Evolutionary conservation across 2,329 filamentous ascomycete species (phyloP).

Genomic region (Westerdykella ornata): DNA sequence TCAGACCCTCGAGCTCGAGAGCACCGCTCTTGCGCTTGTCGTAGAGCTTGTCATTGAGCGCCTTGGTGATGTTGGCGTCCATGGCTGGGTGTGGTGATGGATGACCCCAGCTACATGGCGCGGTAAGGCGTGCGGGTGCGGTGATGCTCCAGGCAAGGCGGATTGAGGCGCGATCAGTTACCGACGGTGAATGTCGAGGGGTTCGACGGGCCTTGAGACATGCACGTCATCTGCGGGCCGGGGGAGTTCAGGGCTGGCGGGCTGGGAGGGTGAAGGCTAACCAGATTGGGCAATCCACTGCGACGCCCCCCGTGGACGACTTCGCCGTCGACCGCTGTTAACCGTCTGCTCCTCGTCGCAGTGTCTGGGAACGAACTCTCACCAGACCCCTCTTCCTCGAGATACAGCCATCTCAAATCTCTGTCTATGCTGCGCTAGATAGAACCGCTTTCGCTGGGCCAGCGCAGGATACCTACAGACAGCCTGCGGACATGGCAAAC

Average conservation of each 20-base stretch:
- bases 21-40: constrained; percentile 96
- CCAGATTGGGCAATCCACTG: too few species aligned
- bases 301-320: too few species aligned
- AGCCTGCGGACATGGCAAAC: too few species aligned
- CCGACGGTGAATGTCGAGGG: constrained; percentile 1
- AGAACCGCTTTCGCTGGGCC: too few species aligned
- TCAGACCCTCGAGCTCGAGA: constrained; percentile 84
- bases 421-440: too few species aligned
- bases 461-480: too few species aligned
- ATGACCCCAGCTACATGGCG: constrained; percentile 22
- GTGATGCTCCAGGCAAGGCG: background rate
- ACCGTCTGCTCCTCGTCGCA: too few species aligned
- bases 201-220: constrained; percentile 1
- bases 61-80: constrained; percentile 83
- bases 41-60: constrained; percentile 96
- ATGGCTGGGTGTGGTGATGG: constrained; percentile 45
- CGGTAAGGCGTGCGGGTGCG: constrained; percentile 1
- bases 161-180: background rate
- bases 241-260: background rate
- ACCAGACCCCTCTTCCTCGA: too few species aligned
- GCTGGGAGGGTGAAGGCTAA: too few species aligned
- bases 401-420: too few species aligned
- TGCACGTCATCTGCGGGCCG: constrained; percentile 23
- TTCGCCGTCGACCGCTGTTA: too few species aligned
- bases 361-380: too few species aligned